Conservation (phyloP, 2,329 filamentous ascomycete species). For the Nemania bipapillata region DNA sequence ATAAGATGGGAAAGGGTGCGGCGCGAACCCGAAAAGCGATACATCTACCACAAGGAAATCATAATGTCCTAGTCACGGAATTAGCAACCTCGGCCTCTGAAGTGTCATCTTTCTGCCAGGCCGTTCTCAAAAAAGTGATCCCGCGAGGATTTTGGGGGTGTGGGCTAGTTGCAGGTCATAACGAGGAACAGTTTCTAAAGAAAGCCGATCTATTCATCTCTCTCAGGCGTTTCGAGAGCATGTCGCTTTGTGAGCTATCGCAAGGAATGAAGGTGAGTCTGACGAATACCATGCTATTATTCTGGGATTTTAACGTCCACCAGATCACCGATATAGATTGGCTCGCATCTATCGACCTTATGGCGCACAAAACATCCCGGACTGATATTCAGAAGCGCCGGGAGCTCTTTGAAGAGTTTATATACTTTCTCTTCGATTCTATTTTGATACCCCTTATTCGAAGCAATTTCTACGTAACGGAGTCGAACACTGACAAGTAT, state of each 20-base stretch:
- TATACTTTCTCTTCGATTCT: constrained; percentile 95
- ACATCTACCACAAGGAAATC: constrained; percentile 54
- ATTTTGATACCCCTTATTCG: constrained; percentile 86
- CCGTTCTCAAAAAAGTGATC: constrained; percentile 76
- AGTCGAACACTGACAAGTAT: constrained; percentile 82
- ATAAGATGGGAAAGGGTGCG: constrained; percentile 27
- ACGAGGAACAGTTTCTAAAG: constrained; percentile 70
- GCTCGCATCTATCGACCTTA: constrained; percentile 69
- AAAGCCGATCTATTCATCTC: constrained; percentile 81
- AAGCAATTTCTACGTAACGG: constrained; percentile 92
- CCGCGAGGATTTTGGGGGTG: constrained; percentile 79
- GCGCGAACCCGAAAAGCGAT: constrained; percentile 40
- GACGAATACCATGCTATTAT: not conserved
- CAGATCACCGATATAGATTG: constrained; percentile 77
- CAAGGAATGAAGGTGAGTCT: constrained; percentile 76
- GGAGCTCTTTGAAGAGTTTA: constrained; percentile 83
- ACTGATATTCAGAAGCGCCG: constrained; percentile 79
- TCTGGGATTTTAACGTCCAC: constrained; percentile 33
- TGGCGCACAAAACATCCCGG: constrained; percentile 68
- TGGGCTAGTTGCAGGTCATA: constrained; percentile 64
- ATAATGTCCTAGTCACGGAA: constrained; percentile 65
- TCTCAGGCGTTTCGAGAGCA: constrained; percentile 81
- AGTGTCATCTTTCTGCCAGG: constrained; percentile 88
- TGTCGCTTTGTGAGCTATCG: constrained; percentile 80
- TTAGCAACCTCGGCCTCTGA: constrained; percentile 73